Conservation (phyloP, 352 stramenopile species). For the Globisporangium barbulae region DNA sequence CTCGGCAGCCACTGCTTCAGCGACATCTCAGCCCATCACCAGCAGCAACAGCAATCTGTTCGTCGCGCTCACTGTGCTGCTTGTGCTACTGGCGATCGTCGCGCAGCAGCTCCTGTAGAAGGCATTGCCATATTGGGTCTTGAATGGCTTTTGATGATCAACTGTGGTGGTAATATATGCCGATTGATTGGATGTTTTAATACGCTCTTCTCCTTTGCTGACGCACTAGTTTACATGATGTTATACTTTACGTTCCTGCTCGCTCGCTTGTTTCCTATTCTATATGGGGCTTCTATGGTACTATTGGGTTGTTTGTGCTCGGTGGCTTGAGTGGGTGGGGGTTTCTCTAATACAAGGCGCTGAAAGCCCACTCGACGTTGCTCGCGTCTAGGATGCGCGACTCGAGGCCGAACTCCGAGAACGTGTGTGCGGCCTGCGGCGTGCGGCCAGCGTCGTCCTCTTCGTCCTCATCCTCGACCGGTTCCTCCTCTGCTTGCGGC, state of each 20-base stretch:
- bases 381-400: conserved; percentile 46
- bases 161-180: conserved; percentile 15
- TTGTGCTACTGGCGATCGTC: conserved; percentile 22
- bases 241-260: conserved; percentile 28
- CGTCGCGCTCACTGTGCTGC: conserved; percentile 36
- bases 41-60: conserved; percentile 16
- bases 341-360: conserved; percentile 57
- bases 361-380: conserved; percentile 78
- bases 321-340: neutral
- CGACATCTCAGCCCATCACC: neutral
- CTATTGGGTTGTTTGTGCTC: conserved; percentile 6
- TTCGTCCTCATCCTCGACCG: conserved; percentile 3
- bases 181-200: neutral
- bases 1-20: conserved; percentile 10
- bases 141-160: neutral
- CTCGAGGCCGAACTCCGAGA: conserved; percentile 75
- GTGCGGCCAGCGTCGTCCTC: conserved; percentile 16
- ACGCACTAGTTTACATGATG: conserved; percentile 22
- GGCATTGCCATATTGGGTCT: neutral
- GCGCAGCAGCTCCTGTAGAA: conserved; percentile 19
- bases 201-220: neutral
- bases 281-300: conserved; percentile 14
- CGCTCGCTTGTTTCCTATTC: conserved; percentile 19
- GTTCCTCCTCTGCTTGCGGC: neutral
- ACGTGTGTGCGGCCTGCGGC: conserved; percentile 41